These are phyloP conservation scores for Kentomonas sorsogonicus DNA, from an alignment of 208 protist genomes.

Conservation along the genomic window DNA sequence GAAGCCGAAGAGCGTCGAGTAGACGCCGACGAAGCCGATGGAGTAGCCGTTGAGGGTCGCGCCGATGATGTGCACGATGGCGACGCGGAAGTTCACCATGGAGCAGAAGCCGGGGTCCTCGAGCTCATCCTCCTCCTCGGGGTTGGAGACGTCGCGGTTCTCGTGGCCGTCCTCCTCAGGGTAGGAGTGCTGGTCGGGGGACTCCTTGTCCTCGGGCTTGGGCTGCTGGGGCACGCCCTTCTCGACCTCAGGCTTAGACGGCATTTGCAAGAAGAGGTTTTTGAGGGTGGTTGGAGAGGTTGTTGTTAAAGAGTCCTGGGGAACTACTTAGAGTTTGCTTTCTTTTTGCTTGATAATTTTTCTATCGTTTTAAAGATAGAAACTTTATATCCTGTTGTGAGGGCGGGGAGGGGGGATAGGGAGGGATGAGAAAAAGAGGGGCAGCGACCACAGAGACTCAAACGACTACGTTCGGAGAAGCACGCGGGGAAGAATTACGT, in stretches of 20 bases:
- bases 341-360: no score
- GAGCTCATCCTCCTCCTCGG: not conserved
- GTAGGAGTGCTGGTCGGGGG: no score
- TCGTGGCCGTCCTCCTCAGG: no score
- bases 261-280: no score
- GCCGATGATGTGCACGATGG: conserved; percentile 34
- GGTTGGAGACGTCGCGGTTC: not conserved
- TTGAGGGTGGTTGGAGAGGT: no score
- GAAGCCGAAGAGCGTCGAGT: conserved; percentile 47
- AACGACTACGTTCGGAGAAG: no score
- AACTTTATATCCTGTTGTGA: not conserved
- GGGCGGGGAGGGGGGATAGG: not conserved
- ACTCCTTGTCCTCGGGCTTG: conserved; percentile 3
- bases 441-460: not conserved
- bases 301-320: no score
- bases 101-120: conserved; percentile 35
- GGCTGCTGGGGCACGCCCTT: no score
- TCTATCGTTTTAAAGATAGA: conserved; percentile 1
- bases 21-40: conserved; percentile 73
- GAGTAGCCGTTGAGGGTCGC: conserved; percentile 61
- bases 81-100: conserved; percentile 42
- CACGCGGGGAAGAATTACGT: no score
- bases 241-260: no score
- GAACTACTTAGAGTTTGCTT: not conserved
- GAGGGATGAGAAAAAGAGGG: not conserved